Conservation (phyloP, 371 early-diverging fungal species). For the Conidiobolus incongruus region DNA sequence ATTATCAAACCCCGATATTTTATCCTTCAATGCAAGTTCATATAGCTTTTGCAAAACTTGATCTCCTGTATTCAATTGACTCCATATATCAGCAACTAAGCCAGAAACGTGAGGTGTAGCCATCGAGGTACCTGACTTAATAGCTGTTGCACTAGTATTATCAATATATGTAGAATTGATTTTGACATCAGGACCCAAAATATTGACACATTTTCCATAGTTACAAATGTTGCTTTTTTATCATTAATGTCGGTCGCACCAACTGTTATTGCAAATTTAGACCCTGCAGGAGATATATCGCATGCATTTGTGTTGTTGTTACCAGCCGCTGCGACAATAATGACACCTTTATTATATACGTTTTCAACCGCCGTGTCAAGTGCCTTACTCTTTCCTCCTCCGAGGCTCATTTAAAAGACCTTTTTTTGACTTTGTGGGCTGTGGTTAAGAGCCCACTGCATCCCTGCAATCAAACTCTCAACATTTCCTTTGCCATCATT, state of each 20-base stretch:
- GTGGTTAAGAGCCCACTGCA: slow-evolving; percentile 11
- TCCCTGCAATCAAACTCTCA: slow-evolving; percentile 36
- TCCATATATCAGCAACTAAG: no score
- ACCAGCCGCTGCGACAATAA: slow-evolving; percentile 68
- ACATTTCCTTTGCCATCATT: slow-evolving; percentile 23
- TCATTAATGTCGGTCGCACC: slow-evolving; percentile 33
- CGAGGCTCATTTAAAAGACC: not conserved
- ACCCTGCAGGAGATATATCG: slow-evolving; percentile 56
- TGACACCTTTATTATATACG: not conserved
- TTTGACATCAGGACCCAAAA: slow-evolving; percentile 84
- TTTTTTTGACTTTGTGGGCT: not conserved
- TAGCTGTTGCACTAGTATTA: no score
- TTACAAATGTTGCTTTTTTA: slow-evolving; percentile 74
- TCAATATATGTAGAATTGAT: slow-evolving; percentile 30
- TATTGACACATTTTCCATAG: slow-evolving; percentile 75
- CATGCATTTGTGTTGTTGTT: slow-evolving; percentile 67
- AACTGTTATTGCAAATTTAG: slow-evolving; percentile 69
- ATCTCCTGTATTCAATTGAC: no score
- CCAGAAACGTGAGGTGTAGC: no score
- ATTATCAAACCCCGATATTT: no score
- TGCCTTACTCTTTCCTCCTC: not conserved
- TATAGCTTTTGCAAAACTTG: no score
- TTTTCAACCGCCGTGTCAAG: not conserved
- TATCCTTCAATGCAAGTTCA: no score
- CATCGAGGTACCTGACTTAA: no score